Evolutionary conservation across 306 rosid genomes (phyloP), one percentile per base, ranked within the genome.

Genomic region (Dryas alaskensis): DNA sequence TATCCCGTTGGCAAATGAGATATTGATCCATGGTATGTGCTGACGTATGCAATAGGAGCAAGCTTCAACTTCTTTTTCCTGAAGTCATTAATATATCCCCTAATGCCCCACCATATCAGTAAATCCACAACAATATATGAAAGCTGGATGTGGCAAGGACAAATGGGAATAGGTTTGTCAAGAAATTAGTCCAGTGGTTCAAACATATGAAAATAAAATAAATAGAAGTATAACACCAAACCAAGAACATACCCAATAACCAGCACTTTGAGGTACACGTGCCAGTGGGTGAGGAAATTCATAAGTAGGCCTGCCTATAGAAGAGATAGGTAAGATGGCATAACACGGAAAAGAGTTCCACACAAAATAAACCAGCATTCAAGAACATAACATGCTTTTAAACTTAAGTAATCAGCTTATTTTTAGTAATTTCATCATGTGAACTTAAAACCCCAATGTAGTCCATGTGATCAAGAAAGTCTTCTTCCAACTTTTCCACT

Each of bases 1-100:
- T 94, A 92, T 84, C 86, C 91, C 5, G 97, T 94, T 54, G 99
- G 99, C 77, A 94, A 88, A 87, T 94, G 97, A 86, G 99, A 83
- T 81, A 92, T 81, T 46, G 99, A 94, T 84, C 96, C 97, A 27
- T 90, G 94, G 77, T 94, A 94, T 59, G 86, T 89, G 79, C 95
- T 94, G 79, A 94, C 89, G 87, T 94, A 94, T 54, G 99, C 97
- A 84, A 94, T 92, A 79, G 97, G 97, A 82, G 89, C 55, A 81
- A 92, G 96, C 79, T 94, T 94, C 84, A 94, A 84, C 82, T 81
- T 89, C 66, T 82, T 85, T 82, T 84, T 92, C 78, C 99, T 88
- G 86, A 94, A 94, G 85, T 87, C 90, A 73, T 94, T 94, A 63
- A 94, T 90, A 61, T 86, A 82, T 67, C 89, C 89, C 84, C 97